Base-by-base conservation (phyloP, 495 filamentous ascomycete species). In the Paragyromitra xinjiangensis region DNA sequence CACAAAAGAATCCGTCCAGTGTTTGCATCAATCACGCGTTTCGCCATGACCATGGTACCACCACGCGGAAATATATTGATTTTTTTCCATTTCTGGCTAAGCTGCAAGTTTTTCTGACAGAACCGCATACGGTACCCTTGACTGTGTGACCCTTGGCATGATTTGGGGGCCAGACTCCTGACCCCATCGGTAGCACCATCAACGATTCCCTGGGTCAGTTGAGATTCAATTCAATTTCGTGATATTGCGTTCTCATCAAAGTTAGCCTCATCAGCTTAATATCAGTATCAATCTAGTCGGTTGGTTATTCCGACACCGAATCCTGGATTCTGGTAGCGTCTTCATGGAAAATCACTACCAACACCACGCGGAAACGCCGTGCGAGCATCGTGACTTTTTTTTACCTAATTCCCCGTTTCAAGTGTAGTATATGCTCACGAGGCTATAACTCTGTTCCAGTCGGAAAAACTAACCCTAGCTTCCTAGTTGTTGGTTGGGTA, bases 131-230 rank as follows among this genome's bases (percentile, higher is more conserved):
- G 44, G 56, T 63, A 63, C 22, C 45, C 48, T 64, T 42, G 58
- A 61, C 56, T 53, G 65, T 68, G 48, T 26, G 50, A 68, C 50
- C 29, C 58, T 62, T 51, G 44, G 58, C 58, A 39, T 24, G n/a
- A 24, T 40, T 72, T 72, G 44, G 45, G 69, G 69, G 69, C 59
- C 68, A 62, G 63, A 71, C 68, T 70, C 67, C 42, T 70, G 66
- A 62, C 9, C 24, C 7, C 12, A 66, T 66, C 16, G 39, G 66
- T 58, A 22, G 14, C 34, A 58, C 50, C 29, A 19, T 19, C 16
- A 14, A 50, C 24, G 37, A 55, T 26, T 69, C 59, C 64, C 72
- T n/a, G 72, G 72, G 72, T 64, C 59, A 29, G 22, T 61, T 61
- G 58, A n/a, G 40, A 65, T 59, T 65, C 24, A 34, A 34, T 34